Conservation (phyloP, 169 alveolate species). For the Miamiensis avidus region DNA sequence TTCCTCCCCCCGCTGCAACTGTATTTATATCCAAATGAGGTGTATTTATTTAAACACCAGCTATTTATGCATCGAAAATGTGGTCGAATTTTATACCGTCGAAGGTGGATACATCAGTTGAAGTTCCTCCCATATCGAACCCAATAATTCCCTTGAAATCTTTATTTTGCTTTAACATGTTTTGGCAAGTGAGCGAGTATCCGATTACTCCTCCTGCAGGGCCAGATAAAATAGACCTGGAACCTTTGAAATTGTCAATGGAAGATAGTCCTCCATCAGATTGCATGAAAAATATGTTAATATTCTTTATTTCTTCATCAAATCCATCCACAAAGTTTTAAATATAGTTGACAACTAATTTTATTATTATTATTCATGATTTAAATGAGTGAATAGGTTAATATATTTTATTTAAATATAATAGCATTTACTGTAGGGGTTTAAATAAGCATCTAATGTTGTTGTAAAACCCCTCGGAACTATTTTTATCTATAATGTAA, state of each 20-base stretch:
- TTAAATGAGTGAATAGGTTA: neutral
- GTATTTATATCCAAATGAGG: slow-evolving; percentile 82
- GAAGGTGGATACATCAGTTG: slow-evolving; percentile 79
- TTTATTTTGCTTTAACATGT: slow-evolving; percentile 13
- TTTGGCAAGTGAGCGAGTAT: slow-evolving; percentile 58
- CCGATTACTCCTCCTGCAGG: slow-evolving; percentile 91
- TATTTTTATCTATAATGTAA: slow-evolving; percentile 30
- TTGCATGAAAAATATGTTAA: slow-evolving; percentile 74
- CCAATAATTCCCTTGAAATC: slow-evolving; percentile 70
- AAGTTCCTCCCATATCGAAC: slow-evolving; percentile 93
- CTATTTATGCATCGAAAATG: slow-evolving; percentile 68
- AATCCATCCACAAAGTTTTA: slow-evolving; percentile 58
- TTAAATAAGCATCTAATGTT: slow-evolving; percentile 80
- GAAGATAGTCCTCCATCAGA: slow-evolving; percentile 86
- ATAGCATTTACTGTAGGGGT: slow-evolving; percentile 66
- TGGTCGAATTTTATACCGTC: slow-evolving; percentile 57
- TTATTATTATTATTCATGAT: neutral
- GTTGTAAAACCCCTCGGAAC: slow-evolving; percentile 83
- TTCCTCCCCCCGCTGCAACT: slow-evolving; percentile 93
- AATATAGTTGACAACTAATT: slow-evolving; percentile 43
- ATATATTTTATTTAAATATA: no score
- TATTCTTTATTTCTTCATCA: slow-evolving; percentile 52
- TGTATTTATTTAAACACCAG: slow-evolving; percentile 73
- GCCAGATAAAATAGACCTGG: slow-evolving; percentile 84
- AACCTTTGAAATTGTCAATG: slow-evolving; percentile 61